Evolutionary conservation across 78 protist genomes (phyloP).

Genomic region (Planoprotostelium fungivorum): DNA sequence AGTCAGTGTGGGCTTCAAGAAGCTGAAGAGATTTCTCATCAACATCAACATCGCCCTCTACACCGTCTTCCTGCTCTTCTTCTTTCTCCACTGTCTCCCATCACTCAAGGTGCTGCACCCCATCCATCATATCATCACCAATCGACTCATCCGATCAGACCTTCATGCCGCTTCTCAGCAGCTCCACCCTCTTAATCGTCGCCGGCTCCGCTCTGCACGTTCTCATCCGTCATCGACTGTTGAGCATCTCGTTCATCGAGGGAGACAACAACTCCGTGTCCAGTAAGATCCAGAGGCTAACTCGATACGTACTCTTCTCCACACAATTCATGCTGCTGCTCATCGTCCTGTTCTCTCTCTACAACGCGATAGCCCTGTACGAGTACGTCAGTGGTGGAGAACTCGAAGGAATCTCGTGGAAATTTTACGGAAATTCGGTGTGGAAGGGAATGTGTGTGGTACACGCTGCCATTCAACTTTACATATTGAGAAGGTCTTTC

Average conservation of each 20-base stretch:
- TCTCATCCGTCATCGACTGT: neutral
- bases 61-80: neutral
- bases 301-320: neutral
- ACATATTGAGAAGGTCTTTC: neutral
- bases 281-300: neutral
- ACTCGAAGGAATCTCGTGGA: neutral
- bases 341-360: neutral
- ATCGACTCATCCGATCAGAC: neutral
- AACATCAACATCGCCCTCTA: neutral
- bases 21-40: neutral
- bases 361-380: no score
- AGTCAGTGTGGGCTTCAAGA: neutral
- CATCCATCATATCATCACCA: neutral
- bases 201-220: neutral
- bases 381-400: neutral
- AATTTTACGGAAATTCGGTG: neutral
- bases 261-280: neutral
- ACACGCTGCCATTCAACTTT: neutral
- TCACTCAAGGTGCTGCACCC: neutral
- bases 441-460: neutral
- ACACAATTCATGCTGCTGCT: neutral
- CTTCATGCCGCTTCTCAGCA: neutral
- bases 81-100: neutral
- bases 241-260: neutral
- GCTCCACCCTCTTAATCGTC: neutral